Base-by-base conservation (phyloP, 2,329 filamentous ascomycete species). In the Chrysoporthe puriensis region DNA sequence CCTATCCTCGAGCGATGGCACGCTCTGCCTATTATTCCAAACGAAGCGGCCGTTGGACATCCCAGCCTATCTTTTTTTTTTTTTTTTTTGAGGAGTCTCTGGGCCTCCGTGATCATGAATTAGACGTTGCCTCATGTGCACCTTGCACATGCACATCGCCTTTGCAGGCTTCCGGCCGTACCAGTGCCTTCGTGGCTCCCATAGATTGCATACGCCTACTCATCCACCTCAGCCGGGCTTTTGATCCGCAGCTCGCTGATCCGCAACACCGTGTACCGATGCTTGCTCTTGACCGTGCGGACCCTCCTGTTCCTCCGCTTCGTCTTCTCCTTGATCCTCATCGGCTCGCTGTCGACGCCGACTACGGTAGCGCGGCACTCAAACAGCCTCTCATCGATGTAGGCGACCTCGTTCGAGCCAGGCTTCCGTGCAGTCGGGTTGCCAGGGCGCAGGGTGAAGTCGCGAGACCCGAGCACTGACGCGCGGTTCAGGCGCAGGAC, bases 401-500 rank as follows among this genome's bases (percentile, higher is more conserved):
- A 95, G n/a, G 91, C 89, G 4, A 86, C 82, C 9, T 92, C 92
- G 78, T 94, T 93, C 14, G 44, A 36, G 3, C 36, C 44, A 5
- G 92, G 92, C 78, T 94, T 92, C 14, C 65, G 62, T 44, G 11
- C 43, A 11, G 26, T n/a, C 11, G 52, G 40, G 14, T 63, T n/a
- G 26, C 40, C 50, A 7, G 68, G 68, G 1, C 67, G 63, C 71
- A 98, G 84, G 5, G 95, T 97, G 80, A 92, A 97, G 78, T 98
- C 95, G 71, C 96, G 86, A 72, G 90, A 95, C 40, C 96, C 96
- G 57, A 99, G 81, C 64, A 90, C 84, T 52, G 88, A 90, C 34
- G 94, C 96, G 66, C 94, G 90, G 81, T 97, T 95, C 67, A 99
- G 85, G 7, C 94, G 91, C 69, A 99, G 84, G 48, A 96, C 83